Conservation (phyloP, 208 protist genomes). For the Borovskyia barvae region DNA sequence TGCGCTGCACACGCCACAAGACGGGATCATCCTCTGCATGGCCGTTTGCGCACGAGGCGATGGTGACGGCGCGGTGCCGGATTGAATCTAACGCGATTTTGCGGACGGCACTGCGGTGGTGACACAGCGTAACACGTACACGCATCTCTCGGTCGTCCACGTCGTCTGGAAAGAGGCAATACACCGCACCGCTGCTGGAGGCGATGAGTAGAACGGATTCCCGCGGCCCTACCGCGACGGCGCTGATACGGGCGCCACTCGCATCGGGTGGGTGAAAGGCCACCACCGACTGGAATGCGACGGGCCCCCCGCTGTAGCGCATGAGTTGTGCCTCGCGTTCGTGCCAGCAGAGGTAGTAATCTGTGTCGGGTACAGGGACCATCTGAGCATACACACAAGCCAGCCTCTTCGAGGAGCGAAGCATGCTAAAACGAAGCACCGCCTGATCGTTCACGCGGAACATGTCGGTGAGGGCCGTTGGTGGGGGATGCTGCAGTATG, state of each 20-base stretch:
- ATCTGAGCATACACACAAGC: conserved; percentile 37
- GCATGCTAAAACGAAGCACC: conserved; percentile 45
- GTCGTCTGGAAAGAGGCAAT: conserved; percentile 60
- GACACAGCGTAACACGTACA: conserved; percentile 51
- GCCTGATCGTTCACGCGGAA: conserved; percentile 31
- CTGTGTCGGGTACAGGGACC: conserved; percentile 52
- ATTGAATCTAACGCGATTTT: conserved; percentile 44
- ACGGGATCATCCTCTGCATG: conserved; percentile 48
- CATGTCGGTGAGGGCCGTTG: conserved; percentile 23
- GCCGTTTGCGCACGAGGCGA: conserved; percentile 29
- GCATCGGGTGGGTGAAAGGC: conserved; percentile 44
- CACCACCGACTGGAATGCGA: conserved; percentile 49
- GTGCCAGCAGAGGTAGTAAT: conserved; percentile 69
- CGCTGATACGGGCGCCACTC: conserved; percentile 48
- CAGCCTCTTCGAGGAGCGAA: conserved; percentile 27
- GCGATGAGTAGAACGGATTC: conserved; percentile 71
- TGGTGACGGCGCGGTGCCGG: conserved; percentile 57
- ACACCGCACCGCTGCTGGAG: conserved; percentile 58
- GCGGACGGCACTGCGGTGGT: conserved; percentile 62
- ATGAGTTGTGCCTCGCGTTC: conserved; percentile 54
- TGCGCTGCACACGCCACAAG: conserved; percentile 77
- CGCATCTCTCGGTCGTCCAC: conserved; percentile 21
- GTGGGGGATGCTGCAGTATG: conserved; percentile 28
- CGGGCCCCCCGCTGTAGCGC: conserved; percentile 45
- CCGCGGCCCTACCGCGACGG: conserved; percentile 48